These are phyloP conservation scores for Medicago truncatula DNA, from an alignment of 306 rosid species.

Conservation along the genomic window DNA sequence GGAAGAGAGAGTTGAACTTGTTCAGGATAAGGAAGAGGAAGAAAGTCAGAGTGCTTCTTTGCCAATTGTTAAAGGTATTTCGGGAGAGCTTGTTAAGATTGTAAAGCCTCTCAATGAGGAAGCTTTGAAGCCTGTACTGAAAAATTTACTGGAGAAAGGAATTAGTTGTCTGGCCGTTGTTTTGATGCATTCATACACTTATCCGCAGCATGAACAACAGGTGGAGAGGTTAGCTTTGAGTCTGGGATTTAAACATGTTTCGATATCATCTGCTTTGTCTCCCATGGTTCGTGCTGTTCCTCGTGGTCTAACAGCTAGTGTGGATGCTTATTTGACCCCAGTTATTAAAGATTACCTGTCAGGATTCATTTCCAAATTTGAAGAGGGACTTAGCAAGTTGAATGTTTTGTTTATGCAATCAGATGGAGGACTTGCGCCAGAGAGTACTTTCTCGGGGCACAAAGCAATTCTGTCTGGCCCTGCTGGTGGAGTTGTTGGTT, in stretches of 20 bases:
- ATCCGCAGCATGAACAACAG: slow-evolving; percentile 75
- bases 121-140: slow-evolving; percentile 62
- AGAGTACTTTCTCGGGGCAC: slow-evolving; percentile 89
- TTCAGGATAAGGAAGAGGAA: slow-evolving; percentile 53
- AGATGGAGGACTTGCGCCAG: slow-evolving; percentile 98
- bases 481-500: slow-evolving; percentile 99
- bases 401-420: slow-evolving; percentile 98
- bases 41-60: slow-evolving; percentile 46
- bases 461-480: slow-evolving; percentile 97
- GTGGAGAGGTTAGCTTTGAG: slow-evolving; percentile 67
- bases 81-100: slow-evolving; percentile 84
- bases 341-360: slow-evolving; percentile 91
- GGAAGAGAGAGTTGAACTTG: slow-evolving; percentile 82
- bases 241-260: slow-evolving; percentile 90
- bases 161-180: slow-evolving; percentile 86
- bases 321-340: slow-evolving; percentile 97
- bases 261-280: slow-evolving; percentile 88
- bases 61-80: slow-evolving; percentile 65
- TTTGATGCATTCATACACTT: slow-evolving; percentile 91
- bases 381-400: slow-evolving; percentile 70
- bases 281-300: slow-evolving; percentile 99
- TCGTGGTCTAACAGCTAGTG: slow-evolving; percentile 93
- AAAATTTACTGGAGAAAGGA: slow-evolving; percentile 66
- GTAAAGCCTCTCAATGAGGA: slow-evolving; percentile 74
- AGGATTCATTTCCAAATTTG: slow-evolving; percentile 88